Evolutionary conservation across 2,329 filamentous ascomycete species (phyloP).

Genomic region (Trematosphaeria pertusa): DNA sequence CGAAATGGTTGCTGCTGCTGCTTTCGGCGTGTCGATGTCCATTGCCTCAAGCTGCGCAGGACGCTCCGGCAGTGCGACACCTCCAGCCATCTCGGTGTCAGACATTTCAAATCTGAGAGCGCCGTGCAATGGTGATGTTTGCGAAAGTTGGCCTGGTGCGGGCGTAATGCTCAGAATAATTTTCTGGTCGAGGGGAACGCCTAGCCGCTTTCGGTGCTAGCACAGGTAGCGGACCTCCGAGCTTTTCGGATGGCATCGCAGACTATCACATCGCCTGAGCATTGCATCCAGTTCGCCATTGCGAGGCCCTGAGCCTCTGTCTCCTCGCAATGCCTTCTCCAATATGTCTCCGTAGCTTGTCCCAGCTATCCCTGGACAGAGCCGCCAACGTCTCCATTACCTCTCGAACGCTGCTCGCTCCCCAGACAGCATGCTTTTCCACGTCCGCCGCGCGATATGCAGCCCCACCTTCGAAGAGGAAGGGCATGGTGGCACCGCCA

Average conservation of each 20-base stretch:
- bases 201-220: constrained; percentile 17
- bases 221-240: constrained; percentile 33
- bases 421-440: constrained; percentile 43
- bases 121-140: constrained; percentile 1
- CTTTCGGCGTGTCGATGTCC: constrained; percentile 35
- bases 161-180: constrained; percentile 16
- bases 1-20: constrained; percentile 34
- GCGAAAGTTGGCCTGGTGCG: constrained; percentile 1
- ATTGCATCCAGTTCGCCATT: constrained; percentile 28
- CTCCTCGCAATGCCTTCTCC: constrained; percentile 38
- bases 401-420: constrained; percentile 30
- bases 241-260: constrained; percentile 22
- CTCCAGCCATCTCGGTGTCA: constrained; percentile 42
- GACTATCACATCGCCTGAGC: constrained; percentile 19
- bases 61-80: constrained; percentile 33
- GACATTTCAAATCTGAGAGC: constrained; percentile 22
- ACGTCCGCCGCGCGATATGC: constrained; percentile 40
- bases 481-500: constrained; percentile 32
- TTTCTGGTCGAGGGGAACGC: constrained; percentile 22
- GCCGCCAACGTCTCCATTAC: constrained; percentile 27
- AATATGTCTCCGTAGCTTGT: constrained; percentile 40
- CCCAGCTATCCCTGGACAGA: constrained; percentile 39
- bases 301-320: constrained; percentile 33
- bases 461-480: constrained; percentile 34
- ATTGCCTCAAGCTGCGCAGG: constrained; percentile 41